A percentile compares a stretch with the other conserved stretches of the same genome.
Evolutionary conservation across 2,329 filamentous ascomycete species (phyloP).

Genomic region (Cryphonectria radicalis): DNA sequence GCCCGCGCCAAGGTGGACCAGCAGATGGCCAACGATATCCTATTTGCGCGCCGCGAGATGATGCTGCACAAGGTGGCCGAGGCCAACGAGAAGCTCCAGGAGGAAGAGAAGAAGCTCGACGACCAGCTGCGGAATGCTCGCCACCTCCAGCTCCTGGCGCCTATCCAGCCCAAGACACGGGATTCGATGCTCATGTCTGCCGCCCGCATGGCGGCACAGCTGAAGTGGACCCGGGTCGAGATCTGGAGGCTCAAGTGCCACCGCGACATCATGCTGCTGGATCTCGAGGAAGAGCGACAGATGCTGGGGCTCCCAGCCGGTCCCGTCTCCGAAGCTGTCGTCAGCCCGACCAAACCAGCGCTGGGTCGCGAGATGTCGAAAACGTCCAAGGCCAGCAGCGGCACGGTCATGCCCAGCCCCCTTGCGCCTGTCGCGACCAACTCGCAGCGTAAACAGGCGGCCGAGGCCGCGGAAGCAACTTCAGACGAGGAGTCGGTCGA

Average conservation of each 20-base stretch:
- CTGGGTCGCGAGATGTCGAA: constrained; percentile 40
- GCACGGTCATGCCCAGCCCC: constrained; percentile 40
- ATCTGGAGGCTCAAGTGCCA: constrained; percentile 93
- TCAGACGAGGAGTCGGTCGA: constrained; percentile 44
- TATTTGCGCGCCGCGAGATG: constrained; percentile 77
- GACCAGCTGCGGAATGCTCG: constrained; percentile 84
- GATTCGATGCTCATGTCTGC: constrained; percentile 87
- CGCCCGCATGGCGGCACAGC: constrained; percentile 79
- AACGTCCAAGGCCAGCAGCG: constrained; percentile 41
- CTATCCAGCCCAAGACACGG: constrained; percentile 86
- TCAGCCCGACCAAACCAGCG: constrained; percentile 29
- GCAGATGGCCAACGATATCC: constrained; percentile 85
- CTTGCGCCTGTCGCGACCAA: constrained; percentile 40
- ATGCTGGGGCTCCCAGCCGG: constrained; percentile 41
- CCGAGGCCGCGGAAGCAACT: constrained; percentile 34
- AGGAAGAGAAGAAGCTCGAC: constrained; percentile 78
- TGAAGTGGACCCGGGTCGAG: constrained; percentile 93
- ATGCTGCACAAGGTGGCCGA: constrained; percentile 85
- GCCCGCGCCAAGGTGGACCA: constrained; percentile 75
- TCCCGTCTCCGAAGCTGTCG: constrained; percentile 28
- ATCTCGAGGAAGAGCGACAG: constrained; percentile 78
- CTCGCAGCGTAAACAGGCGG: constrained; percentile 40
- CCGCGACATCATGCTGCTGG: constrained; percentile 81
- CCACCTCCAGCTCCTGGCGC: constrained; percentile 85
- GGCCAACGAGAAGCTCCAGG: constrained; percentile 76